Base-by-base conservation (phyloP, 108 stramenopile genomes). In the Nannochloropsis granulata region DNA sequence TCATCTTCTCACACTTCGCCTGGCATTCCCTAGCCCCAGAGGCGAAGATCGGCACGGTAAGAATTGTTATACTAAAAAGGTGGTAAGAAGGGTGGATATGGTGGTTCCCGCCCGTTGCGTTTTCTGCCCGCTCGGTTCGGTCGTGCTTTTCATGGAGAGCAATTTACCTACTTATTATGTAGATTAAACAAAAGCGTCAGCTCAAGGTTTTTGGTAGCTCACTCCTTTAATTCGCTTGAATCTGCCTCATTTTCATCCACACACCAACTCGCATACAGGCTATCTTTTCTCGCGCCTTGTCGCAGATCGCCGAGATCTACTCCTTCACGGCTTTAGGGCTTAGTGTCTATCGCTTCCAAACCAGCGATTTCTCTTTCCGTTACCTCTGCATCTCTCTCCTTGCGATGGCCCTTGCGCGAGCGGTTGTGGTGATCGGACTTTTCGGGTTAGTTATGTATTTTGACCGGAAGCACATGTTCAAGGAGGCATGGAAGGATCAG, bases 1-100 rank as follows among this genome's bases (percentile, higher is more conserved):
- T 91, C 19, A 90, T 87, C 19, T 44, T 91, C 10, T 80, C 87
- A 25, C 91, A 91, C 85, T 91, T 90, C 45, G 89, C 91, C 12
- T 91, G 89, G 89, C 90, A 91, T 80, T 86, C 83, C 23, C 85
- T 91, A 13, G 78, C 85, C 14, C 21, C 43, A 14, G 43, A 88
- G 43, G 91, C 91, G n/a, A 85, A 91, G 86, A 83, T 86, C 82
- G 79, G 80, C 44, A 84, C 85, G 45, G 24, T 82, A 34, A 43
- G 25, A 8, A 26, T 24, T 26, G 0, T 16, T 34, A 34, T 1
- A 34, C 34, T 34, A 3, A 5, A 34, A 34, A 34, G 34, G 34
- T 34, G 5, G 34, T 34, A 34, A 34, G 34, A 5, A 34, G 34
- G 34, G 34, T 34, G 5, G 34, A 34, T 34, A 34, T 34, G 34